These are phyloP conservation scores for Sarocladium brachiariae DNA, from an alignment of 2,329 filamentous ascomycete species.

Conservation along the genomic window DNA sequence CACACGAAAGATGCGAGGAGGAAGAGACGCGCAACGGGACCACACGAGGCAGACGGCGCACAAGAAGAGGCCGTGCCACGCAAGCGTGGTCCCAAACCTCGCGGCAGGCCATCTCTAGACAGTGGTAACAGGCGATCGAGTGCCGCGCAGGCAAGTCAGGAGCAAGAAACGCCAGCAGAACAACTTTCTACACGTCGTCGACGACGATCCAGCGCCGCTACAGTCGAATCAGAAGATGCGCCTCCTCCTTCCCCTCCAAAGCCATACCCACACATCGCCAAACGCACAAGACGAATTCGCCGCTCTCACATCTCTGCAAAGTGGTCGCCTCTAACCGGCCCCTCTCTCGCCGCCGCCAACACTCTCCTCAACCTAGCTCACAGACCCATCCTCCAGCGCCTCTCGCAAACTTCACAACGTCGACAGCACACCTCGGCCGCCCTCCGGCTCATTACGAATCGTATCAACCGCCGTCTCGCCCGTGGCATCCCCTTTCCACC, in stretches of 20 bases:
- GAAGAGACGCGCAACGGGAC: conserved; percentile 15
- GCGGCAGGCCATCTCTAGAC: not conserved
- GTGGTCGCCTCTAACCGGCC: conserved; percentile 52
- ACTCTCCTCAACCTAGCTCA: conserved; percentile 52
- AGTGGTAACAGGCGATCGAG: not conserved
- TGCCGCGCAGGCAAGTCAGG: not conserved
- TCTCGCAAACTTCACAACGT: conserved; percentile 40
- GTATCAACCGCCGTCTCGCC: conserved; percentile 50
- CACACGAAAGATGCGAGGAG: not conserved
- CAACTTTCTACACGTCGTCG: not conserved
- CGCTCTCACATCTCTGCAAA: conserved; percentile 60
- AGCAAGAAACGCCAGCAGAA: not conserved
- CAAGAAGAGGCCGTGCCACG: conserved; percentile 8
- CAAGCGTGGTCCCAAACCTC: conserved; percentile 2
- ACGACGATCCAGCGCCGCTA: conserved; percentile 8
- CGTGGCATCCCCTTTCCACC: conserved; percentile 62
- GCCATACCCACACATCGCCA: conserved; percentile 43
- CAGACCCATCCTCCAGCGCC: conserved; percentile 53
- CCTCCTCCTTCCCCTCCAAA: conserved; percentile 23
- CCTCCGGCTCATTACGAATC: conserved; percentile 47
- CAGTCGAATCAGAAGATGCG: conserved; percentile 3
- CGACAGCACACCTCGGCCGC: conserved; percentile 48
- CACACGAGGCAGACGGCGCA: conserved; percentile 13
- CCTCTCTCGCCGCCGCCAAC: conserved; percentile 49
- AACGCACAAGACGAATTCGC: conserved; percentile 48